Conservation (phyloP, 768 basidiomycete species). For the Termitomyces sp. region DNA sequence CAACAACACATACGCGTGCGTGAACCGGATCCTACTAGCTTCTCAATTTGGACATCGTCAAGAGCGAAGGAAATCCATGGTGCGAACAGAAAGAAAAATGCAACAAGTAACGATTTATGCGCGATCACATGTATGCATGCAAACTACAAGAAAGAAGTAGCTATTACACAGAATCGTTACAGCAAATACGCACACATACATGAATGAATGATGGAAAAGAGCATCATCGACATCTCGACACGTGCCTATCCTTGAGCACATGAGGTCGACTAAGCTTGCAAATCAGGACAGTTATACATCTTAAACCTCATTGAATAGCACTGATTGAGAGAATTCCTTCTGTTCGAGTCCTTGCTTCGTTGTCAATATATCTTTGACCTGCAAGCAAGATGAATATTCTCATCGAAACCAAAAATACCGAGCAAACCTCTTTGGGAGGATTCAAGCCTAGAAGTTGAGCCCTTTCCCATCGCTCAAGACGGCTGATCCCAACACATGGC, state of each 20-base stretch:
- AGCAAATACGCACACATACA: background rate
- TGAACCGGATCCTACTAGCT: background rate
- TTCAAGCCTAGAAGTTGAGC: constrained; percentile 73
- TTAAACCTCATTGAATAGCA: constrained; percentile 49
- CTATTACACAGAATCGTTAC: background rate
- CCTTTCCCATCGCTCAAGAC: constrained; percentile 85
- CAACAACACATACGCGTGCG: background rate
- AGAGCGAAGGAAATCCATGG: background rate
- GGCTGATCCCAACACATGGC: constrained; percentile 73
- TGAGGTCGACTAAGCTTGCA: background rate
- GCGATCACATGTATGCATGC: background rate
- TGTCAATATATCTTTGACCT: constrained; percentile 78
- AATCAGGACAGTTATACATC: background rate
- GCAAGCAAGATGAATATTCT: background rate
- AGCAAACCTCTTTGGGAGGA: constrained; percentile 71
- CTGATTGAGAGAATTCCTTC: constrained; percentile 50
- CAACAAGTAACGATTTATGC: background rate
- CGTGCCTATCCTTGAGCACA: background rate
- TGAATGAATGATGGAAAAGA: background rate
- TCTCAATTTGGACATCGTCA: background rate
- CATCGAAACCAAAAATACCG: background rate
- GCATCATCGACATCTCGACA: background rate
- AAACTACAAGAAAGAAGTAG: background rate
- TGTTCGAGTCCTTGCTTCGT: constrained; percentile 60
- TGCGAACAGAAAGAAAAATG: background rate